Evolutionary conservation across 495 filamentous ascomycete genomes (phyloP).

Genomic region (Cryomyces minteri): DNA sequence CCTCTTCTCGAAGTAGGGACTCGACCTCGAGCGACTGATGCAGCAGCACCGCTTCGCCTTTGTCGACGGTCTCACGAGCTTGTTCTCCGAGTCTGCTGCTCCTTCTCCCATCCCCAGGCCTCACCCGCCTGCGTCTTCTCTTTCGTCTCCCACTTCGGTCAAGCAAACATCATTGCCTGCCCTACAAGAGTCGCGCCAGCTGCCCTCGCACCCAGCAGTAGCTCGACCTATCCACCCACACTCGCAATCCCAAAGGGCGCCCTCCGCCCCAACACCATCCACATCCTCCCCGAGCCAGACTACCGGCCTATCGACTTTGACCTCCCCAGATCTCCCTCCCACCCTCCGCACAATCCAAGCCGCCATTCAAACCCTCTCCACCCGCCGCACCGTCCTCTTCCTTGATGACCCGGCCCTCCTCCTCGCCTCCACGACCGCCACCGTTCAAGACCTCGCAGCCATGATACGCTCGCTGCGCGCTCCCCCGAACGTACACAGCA

Average conservation of each 20-base stretch:
- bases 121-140: too few relatives aligned
- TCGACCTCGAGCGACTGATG: conserved; percentile 46
- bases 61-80: conserved; percentile 48
- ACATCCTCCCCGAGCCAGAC: background rate
- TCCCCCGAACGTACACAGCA: conserved; percentile 23
- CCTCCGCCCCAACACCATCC: background rate
- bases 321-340: background rate
- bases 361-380: conserved; percentile 1
- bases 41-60: conserved; percentile 43
- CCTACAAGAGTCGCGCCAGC: background rate
- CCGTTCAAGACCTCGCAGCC: conserved; percentile 1
- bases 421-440: conserved; percentile 19
- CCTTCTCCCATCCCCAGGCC: too few relatives aligned
- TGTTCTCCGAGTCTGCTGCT: conserved; percentile 21
- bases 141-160: background rate
- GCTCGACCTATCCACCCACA: background rate
- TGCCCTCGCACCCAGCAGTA: too few relatives aligned
- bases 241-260: background rate
- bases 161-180: background rate
- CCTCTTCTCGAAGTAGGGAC: conserved; percentile 24
- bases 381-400: conserved; percentile 17
- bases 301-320: background rate
- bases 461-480: background rate
- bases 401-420: conserved; percentile 33
- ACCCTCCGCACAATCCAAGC: conserved; percentile 3